Percentiles rank a stretch among this genome's conserved stretches.
Evolutionary conservation across 2,329 filamentous ascomycete genomes (phyloP).

Genomic region (Teratosphaeria epicoccoides): DNA sequence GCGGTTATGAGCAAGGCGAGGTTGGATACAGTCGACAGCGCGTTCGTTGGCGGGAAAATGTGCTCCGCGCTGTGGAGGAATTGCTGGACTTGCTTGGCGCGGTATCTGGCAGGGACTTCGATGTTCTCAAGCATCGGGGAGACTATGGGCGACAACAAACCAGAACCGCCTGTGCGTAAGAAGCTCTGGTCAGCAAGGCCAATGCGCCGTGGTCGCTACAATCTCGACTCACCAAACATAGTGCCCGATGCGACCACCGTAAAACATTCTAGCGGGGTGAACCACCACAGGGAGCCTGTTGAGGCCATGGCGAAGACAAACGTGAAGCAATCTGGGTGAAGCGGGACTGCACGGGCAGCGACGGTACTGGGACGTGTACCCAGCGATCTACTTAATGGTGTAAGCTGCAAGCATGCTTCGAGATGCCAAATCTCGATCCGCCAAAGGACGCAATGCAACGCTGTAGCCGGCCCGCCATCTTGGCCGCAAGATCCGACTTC

Average conservation of each 20-base stretch:
- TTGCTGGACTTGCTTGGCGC: slow-evolving; percentile 17
- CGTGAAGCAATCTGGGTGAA: not conserved
- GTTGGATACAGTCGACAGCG: slow-evolving; percentile 20
- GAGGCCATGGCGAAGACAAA: slow-evolving; percentile 15
- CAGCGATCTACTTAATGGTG: not conserved
- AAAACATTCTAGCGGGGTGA: slow-evolving; percentile 21
- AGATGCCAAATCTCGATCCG: too few species aligned
- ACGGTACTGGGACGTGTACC: not conserved
- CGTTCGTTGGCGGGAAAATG: slow-evolving; percentile 25
- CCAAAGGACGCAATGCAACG: too few species aligned
- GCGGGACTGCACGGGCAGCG: too few species aligned
- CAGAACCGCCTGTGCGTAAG: slow-evolving; percentile 16
- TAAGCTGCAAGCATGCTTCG: too few species aligned
- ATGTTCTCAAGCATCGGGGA: slow-evolving; percentile 21
- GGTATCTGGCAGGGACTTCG: slow-evolving; percentile 17
- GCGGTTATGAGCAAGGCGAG: slow-evolving; percentile 16
- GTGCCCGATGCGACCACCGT: slow-evolving; percentile 19
- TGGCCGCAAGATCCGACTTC: too few species aligned
- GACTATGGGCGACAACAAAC: slow-evolving; percentile 22
- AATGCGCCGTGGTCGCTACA: not conserved
- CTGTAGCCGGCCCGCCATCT: too few species aligned
- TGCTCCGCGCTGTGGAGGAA: slow-evolving; percentile 22
- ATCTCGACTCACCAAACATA: slow-evolving; percentile 17
- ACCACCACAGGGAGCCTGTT: slow-evolving; percentile 19
- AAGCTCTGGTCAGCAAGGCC: not conserved